Conservation (phyloP, 1,139 yeast genomes). For the Debaryomyces robertsiae region DNA sequence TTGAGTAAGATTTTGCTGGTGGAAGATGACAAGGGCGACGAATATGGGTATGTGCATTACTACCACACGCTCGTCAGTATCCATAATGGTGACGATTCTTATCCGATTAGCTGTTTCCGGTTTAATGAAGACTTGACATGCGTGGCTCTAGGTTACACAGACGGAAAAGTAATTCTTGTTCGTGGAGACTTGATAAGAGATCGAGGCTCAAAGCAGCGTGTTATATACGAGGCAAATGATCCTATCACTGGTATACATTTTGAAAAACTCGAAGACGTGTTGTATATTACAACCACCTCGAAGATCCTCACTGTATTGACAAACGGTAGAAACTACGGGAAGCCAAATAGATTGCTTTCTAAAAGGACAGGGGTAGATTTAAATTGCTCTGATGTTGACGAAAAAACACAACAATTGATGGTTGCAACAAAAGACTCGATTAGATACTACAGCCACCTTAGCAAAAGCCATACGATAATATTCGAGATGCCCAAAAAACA, state of each 20-base stretch:
- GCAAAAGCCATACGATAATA: constrained; percentile 58
- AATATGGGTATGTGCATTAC: constrained; percentile 36
- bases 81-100: constrained; percentile 61
- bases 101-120: constrained; percentile 70
- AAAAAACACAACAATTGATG: constrained; percentile 41
- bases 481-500: constrained; percentile 62
- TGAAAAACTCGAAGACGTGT: constrained; percentile 43
- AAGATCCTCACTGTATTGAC: constrained; percentile 75
- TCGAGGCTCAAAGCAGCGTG: constrained; percentile 84
- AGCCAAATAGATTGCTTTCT: constrained; percentile 65
- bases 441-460: constrained; percentile 55
- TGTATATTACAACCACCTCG: constrained; percentile 71
- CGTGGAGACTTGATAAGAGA: constrained; percentile 90
- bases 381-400: constrained; percentile 58
- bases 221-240: constrained; percentile 69
- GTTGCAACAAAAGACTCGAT: constrained; percentile 58
- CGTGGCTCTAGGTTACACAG: constrained; percentile 81
- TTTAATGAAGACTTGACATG: constrained; percentile 61
- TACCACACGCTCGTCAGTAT: constrained; percentile 38
- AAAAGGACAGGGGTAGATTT: constrained; percentile 67
- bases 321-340: constrained; percentile 73
- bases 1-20: constrained; percentile 48
- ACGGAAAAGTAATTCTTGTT: constrained; percentile 79
- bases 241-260: constrained; percentile 81
- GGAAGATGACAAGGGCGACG: constrained; percentile 31